Conservation (phyloP, 148 eudicot genomes). For the Rhododendron molle region DNA sequence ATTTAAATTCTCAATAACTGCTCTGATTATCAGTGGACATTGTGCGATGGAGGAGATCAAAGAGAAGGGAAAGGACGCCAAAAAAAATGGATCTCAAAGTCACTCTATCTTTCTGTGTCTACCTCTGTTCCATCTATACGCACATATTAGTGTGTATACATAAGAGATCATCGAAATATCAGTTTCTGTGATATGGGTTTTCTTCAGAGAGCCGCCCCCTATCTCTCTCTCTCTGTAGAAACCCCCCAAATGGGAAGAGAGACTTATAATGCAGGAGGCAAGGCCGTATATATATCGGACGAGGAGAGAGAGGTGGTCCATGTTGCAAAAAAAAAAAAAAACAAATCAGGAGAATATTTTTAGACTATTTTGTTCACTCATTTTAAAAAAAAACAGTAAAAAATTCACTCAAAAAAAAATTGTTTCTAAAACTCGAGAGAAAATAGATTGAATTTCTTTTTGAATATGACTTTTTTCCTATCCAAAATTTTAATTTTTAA, state of each 20-base stretch:
- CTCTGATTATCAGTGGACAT: conserved; percentile 10
- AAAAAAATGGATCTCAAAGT: background rate
- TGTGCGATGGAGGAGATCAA: conserved; percentile 6
- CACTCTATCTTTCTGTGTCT: conserved; percentile 11
- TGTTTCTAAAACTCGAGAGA: too few relatives aligned
- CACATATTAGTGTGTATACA: background rate
- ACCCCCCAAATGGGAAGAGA: conserved; percentile 25
- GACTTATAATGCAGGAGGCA: background rate
- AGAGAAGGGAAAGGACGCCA: background rate
- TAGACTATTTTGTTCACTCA: too few relatives aligned
- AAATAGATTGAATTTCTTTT: too few relatives aligned
- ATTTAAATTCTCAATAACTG: background rate
- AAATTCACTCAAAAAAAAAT: too few relatives aligned
- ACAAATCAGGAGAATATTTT: too few relatives aligned
- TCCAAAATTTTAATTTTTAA: too few relatives aligned
- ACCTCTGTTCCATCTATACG: conserved; percentile 4
- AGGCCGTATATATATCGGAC: conserved; percentile 4
- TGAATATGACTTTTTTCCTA: too few relatives aligned
- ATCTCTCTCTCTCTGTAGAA: background rate
- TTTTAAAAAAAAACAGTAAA: too few relatives aligned
- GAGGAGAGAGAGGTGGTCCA: background rate
- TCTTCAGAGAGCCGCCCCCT: conserved; percentile 9
- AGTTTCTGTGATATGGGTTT: conserved; percentile 13
- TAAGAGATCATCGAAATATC: conserved; percentile 20
- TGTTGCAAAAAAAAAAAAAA: background rate